These are phyloP conservation scores for Boletellus sp. DNA, from an alignment of 768 basidiomycete genomes.

Conservation along the genomic window DNA sequence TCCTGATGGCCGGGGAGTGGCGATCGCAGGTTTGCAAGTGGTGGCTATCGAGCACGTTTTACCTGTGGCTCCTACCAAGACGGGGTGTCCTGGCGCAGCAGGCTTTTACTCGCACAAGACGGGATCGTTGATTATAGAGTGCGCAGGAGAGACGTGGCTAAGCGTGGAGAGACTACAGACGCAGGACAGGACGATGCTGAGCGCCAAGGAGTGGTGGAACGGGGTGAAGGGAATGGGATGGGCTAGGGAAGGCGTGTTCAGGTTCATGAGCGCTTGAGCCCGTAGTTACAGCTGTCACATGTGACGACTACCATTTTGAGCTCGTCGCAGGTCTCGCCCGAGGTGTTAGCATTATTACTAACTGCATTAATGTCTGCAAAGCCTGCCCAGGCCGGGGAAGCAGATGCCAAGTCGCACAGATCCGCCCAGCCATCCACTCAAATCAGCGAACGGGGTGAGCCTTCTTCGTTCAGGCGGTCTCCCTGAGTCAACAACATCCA, in stretches of 20 bases:
- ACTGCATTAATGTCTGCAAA: slow-evolving; percentile 24
- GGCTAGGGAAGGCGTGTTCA: slow-evolving; percentile 18
- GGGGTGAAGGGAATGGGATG: slow-evolving; percentile 44
- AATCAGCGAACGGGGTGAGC: slow-evolving; percentile 31
- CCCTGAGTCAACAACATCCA: neutral
- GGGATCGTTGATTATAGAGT: slow-evolving; percentile 48
- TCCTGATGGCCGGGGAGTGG: slow-evolving; percentile 26
- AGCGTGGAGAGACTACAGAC: slow-evolving; percentile 57
- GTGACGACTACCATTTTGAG: slow-evolving; percentile 17
- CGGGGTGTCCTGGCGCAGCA: slow-evolving; percentile 39
- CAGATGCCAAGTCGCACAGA: slow-evolving; percentile 13
- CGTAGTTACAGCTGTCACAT: slow-evolving; percentile 14
- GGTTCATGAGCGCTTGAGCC: neutral
- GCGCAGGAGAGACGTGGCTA: slow-evolving; percentile 50
- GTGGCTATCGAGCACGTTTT: slow-evolving; percentile 2
- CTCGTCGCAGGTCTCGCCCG: slow-evolving; percentile 7
- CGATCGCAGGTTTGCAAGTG: slow-evolving; percentile 18
- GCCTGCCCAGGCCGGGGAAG: slow-evolving; percentile 15
- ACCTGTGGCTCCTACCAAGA: neutral
- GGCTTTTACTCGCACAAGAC: slow-evolving; percentile 38
- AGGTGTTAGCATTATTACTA: slow-evolving; percentile 7
- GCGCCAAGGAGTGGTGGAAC: slow-evolving; percentile 76
- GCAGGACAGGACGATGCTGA: slow-evolving; percentile 52
- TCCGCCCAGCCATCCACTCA: slow-evolving; percentile 16
- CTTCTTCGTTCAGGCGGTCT: neutral